Base-by-base conservation (phyloP, 2,329 filamentous ascomycete genomes). In the Xylaria sp. region DNA sequence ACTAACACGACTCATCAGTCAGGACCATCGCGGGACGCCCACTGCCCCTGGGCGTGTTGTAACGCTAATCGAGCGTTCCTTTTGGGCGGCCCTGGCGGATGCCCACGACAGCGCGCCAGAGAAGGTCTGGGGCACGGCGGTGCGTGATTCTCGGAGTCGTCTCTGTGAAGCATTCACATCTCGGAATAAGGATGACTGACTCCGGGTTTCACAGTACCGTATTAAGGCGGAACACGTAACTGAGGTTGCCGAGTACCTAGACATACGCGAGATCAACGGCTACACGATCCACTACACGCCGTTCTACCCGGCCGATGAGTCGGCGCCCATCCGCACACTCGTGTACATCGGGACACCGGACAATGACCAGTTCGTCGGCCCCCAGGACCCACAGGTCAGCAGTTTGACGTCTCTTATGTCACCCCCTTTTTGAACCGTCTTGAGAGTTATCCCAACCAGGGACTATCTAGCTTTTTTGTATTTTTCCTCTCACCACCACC, bases 231-330 rank as follows among this genome's bases (percentile, higher is more conserved):
- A 87, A 1, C 87, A 90, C 72, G 93, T 97, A 25, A 86, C 89
- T 68, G 91, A 95, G 81, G 95, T 97, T 4, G 91, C 93, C 73
- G 87, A 90, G 66, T 97, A 97, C 79, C 92, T 99, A 56, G 94
- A 98, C 80, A 95, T 97, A 72, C 91, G 96, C 53, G 96, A 99
- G 81, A 97, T 98, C 77, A 97, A 98, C 81, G 96, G 96, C 30
- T 99, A 99, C 81, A 93, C 90, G 62, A 97, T 97, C 72, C 94
- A 97, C 80, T 93, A 94, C 80, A 93, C 94, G 32, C 89, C 91
- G 0, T 97, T 98, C 79, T 85, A 94, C 74, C 89, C 91, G 7
- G 84, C 69, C 23, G 71, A 79, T 52, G 70, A 70, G 20, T 25
- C 74, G n/a, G 77, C 76, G 4, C 73, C 80, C 23, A 85, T 89